Evolutionary conservation across 176 grass and related monocot species (phyloP).

Genomic region (Elaeis guineensis): DNA sequence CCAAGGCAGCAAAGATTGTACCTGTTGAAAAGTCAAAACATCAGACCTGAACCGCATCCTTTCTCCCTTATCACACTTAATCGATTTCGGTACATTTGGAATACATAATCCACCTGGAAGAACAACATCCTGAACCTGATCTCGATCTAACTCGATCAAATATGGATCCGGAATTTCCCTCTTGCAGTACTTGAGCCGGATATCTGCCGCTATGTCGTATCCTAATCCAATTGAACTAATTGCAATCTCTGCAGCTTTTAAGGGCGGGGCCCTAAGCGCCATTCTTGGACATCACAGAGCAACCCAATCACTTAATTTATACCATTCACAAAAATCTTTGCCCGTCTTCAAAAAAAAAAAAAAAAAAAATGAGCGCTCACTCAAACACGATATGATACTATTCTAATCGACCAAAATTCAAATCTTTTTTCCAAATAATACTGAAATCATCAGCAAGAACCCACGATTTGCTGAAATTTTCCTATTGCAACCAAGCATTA

Average conservation of each 20-base stretch:
- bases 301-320: no score
- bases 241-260: slow-evolving; percentile 40
- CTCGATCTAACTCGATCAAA: slow-evolving; percentile 66
- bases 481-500: no score
- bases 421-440: no score
- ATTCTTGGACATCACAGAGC: slow-evolving; percentile 19
- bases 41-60: slow-evolving; percentile 69
- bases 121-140: slow-evolving; percentile 45
- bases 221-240: slow-evolving; percentile 71
- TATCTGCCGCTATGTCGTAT: slow-evolving; percentile 65
- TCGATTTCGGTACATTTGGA: slow-evolving; percentile 41
- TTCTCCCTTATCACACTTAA: slow-evolving; percentile 94
- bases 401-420: no score
- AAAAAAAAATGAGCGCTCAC: no score
- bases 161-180: slow-evolving; percentile 31
- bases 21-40: slow-evolving; percentile 91
- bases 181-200: slow-evolving; percentile 84
- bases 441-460: no score
- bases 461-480: no score
- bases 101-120: slow-evolving; percentile 60
- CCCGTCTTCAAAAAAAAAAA: no score
- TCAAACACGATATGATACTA: no score
- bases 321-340: no score
- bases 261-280: slow-evolving; percentile 40
- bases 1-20: slow-evolving; percentile 1